Evolutionary conservation across 768 basidiomycete genomes (phyloP).

Genomic region (Suillus occidentalis): DNA sequence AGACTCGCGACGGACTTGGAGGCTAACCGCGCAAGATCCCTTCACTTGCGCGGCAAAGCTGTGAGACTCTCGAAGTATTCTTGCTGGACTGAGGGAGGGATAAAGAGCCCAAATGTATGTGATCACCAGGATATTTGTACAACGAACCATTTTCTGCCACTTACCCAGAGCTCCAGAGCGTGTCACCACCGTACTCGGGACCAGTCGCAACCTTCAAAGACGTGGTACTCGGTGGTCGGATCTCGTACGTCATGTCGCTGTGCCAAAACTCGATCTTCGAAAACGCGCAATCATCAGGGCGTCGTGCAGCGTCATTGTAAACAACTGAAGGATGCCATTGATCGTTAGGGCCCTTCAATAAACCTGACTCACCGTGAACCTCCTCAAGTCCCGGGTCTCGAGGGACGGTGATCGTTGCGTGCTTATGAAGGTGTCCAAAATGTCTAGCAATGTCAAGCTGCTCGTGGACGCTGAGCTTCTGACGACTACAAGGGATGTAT

Average conservation of each 20-base stretch:
- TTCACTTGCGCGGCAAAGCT: constrained; percentile 77
- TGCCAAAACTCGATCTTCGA: constrained; percentile 80
- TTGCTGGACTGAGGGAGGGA: constrained; percentile 75
- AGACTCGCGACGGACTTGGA: too few species aligned
- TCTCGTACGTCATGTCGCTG: constrained; percentile 78
- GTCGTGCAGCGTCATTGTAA: constrained; percentile 59
- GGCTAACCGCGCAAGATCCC: constrained; percentile 51
- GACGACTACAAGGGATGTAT: too few species aligned
- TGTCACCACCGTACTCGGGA: constrained; percentile 76
- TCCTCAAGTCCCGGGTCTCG: too few species aligned
- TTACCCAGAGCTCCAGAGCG: constrained; percentile 78
- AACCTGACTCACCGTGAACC: too few species aligned
- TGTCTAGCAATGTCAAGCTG: too few species aligned
- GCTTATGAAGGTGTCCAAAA: too few species aligned
- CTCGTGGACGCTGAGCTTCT: too few species aligned
- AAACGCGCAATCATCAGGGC: constrained; percentile 64
- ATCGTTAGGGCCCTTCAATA: too few species aligned
- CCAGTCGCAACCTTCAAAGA: constrained; percentile 75
- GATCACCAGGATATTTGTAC: not conserved
- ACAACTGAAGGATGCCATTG: too few species aligned
- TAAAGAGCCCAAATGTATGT: constrained; percentile 71
- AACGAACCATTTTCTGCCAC: constrained; percentile 10
- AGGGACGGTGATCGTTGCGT: too few species aligned
- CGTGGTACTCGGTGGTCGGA: constrained; percentile 78
- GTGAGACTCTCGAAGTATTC: constrained; percentile 71